phyloP scores from a whole-genome alignment of 2,329 filamentous ascomycete genomes.

The Botrytis sinoallii region DNA sequence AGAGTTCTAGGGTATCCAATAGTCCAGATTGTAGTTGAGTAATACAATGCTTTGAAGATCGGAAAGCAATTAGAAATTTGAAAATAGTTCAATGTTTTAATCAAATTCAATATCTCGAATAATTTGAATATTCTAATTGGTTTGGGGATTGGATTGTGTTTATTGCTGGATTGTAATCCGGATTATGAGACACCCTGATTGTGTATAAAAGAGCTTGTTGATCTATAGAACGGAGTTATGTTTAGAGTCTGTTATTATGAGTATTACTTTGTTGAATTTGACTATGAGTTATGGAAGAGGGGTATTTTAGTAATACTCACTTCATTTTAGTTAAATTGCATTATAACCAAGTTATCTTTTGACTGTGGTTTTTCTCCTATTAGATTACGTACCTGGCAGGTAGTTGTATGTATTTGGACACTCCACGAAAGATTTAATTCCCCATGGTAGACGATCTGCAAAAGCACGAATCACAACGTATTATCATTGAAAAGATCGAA shows the following conservation, averaged over 20 bases:
- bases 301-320: background rate
- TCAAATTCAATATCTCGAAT: too few relatives aligned
- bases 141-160: too few relatives aligned
- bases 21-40: too few relatives aligned
- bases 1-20: too few relatives aligned
- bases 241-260: background rate
- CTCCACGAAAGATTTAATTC: fast-evolving
- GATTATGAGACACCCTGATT: too few relatives aligned
- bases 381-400: background rate
- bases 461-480: too few relatives aligned
- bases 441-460: background rate
- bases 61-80: too few relatives aligned
- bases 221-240: background rate
- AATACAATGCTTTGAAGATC: too few relatives aligned
- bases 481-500: background rate
- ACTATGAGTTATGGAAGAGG: background rate
- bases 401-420: background rate
- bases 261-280: background rate
- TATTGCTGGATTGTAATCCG: too few relatives aligned
- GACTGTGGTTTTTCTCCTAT: background rate
- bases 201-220: background rate
- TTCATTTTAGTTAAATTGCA: background rate
- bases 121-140: too few relatives aligned
- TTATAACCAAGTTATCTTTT: fast-evolving
- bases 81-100: too few relatives aligned